phyloP scores from a whole-genome alignment of 139 green algal species.

The Pycnococcus provasolii region DNA sequence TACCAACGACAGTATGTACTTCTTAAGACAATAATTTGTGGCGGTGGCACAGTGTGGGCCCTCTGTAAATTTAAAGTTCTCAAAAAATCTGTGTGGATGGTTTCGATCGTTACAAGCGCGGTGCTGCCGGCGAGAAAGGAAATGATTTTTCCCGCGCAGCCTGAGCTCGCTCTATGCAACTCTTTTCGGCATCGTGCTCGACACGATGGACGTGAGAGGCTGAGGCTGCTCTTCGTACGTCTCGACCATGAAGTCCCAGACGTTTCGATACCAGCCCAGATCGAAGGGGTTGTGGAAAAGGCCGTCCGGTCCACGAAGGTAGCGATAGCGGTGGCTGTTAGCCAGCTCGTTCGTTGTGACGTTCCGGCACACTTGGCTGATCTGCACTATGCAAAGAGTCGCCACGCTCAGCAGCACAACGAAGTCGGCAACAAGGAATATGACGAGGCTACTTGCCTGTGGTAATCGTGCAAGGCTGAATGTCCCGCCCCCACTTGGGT shows the following conservation, averaged over 20 bases:
- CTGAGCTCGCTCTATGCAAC: no score
- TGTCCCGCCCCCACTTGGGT: neutral
- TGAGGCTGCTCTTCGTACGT: conserved; percentile 1
- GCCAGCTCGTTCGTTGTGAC: conserved; percentile 91
- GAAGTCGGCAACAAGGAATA: conserved; percentile 61
- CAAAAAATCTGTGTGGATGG: no score
- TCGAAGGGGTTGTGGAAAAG: conserved; percentile 77
- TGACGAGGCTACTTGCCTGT: conserved; percentile 30
- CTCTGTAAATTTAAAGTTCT: no score
- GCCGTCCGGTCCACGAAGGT: conserved; percentile 51
- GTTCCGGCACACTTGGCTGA: conserved; percentile 52
- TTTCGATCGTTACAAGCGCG: no score
- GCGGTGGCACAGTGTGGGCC: no score
- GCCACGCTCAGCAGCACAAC: conserved; percentile 64
- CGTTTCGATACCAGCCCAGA: conserved; percentile 48
- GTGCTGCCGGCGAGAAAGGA: no score
- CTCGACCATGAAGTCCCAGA: conserved; percentile 16
- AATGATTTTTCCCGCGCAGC: no score
- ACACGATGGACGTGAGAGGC: neutral
- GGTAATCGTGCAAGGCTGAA: neutral
- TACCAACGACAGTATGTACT: no score
- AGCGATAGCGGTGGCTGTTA: conserved; percentile 73
- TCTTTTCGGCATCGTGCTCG: no score
- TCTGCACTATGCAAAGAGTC: conserved; percentile 64
- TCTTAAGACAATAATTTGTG: no score